These are phyloP conservation scores for Backusella mclennaniae DNA, from an alignment of 192 early-diverging fungal genomes.

Conservation along the genomic window DNA sequence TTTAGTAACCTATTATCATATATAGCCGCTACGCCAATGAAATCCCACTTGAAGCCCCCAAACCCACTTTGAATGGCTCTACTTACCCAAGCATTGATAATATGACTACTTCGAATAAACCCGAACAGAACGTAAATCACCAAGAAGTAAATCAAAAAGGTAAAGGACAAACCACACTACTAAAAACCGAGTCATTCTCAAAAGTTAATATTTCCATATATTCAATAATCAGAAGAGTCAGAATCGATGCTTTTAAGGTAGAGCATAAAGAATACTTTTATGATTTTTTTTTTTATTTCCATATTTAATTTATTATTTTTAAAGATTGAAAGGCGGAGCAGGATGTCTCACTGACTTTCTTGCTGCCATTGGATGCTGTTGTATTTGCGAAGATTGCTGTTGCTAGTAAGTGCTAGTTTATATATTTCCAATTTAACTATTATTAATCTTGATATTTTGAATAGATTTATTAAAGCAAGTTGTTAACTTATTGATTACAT, in stretches of 20 bases:
- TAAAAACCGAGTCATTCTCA: not conserved
- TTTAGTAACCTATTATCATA: not conserved
- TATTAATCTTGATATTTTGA: not conserved
- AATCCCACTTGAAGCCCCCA: not conserved
- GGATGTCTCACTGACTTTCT: not conserved
- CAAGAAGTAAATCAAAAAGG: not conserved
- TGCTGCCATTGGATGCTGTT: conserved; percentile 2
- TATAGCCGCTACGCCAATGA: not conserved
- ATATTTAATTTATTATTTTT: not conserved
- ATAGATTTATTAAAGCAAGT: not conserved
- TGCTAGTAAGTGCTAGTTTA: not conserved
- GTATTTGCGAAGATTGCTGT: not conserved
- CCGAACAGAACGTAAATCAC: not conserved
- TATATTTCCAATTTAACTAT: not conserved
- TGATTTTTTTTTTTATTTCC: not conserved
- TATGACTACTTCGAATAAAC: not conserved
- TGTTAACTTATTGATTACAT: too few relatives aligned
- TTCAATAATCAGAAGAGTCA: not conserved
- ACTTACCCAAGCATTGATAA: not conserved
- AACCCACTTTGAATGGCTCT: not conserved
- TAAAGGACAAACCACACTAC: not conserved
- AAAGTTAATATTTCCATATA: too few relatives aligned
- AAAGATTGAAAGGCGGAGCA: not conserved
- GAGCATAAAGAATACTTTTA: not conserved
- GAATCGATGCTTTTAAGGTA: not conserved